A percentile compares a stretch with the other conserved stretches of the same genome.
phyloP scores from a whole-genome alignment of 129 eudicot species.

The Heracleum sosnowskyi region DNA sequence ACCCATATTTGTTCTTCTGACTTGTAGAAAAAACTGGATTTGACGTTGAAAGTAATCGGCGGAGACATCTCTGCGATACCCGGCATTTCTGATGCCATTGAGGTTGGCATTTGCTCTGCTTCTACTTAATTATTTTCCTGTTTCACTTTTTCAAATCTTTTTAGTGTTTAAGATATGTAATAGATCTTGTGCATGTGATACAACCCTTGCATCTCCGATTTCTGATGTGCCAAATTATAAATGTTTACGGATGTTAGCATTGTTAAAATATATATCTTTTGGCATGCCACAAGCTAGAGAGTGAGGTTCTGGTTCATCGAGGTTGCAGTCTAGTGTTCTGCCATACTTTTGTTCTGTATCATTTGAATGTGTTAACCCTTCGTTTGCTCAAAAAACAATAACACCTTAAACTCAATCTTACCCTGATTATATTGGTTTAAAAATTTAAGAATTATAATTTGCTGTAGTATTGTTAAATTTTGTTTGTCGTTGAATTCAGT shows the following conservation, averaged over 20 bases:
- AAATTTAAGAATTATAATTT: neutral
- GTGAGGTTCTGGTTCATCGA: neutral
- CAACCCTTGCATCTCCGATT: neutral
- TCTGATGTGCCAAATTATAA: neutral
- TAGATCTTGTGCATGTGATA: neutral
- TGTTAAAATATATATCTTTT: neutral
- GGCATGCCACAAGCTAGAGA: neutral
- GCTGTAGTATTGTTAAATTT: neutral
- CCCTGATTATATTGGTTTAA: neutral
- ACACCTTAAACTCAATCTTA: neutral
- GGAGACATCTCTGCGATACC: constrained; percentile 88
- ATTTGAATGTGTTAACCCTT: no score
- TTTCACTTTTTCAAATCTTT: neutral
- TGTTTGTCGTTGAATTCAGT: neutral
- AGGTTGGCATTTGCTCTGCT: constrained; percentile 36
- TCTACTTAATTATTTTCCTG: neutral
- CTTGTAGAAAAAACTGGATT: constrained; percentile 86
- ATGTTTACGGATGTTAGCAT: neutral
- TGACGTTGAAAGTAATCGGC: constrained; percentile 81
- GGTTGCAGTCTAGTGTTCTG: no score
- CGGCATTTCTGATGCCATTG: constrained; percentile 86
- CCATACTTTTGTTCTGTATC: no score
- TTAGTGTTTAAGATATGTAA: neutral
- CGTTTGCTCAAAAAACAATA: no score
- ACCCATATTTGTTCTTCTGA: constrained; percentile 9